These are phyloP conservation scores for Sindora glabra DNA, from an alignment of 306 rosid genomes.

Conservation along the genomic window DNA sequence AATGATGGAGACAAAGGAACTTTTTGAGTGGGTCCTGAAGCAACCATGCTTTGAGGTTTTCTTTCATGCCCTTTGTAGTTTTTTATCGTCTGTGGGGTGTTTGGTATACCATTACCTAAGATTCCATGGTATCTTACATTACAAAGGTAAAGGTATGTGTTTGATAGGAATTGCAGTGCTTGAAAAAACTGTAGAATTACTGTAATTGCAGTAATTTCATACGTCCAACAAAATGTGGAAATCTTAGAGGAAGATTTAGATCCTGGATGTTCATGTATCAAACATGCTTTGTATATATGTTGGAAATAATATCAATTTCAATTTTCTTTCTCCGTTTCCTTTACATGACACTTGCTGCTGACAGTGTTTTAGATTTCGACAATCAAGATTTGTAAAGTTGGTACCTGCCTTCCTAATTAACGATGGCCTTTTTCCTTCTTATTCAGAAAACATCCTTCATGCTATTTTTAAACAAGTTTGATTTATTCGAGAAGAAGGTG, in stretches of 20 bases:
- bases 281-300: background rate
- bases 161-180: no score
- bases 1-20: slow-evolving; percentile 95
- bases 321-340: background rate
- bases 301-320: background rate
- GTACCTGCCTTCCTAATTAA: slow-evolving; percentile 1
- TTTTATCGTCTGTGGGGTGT: no score
- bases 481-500: slow-evolving; percentile 91
- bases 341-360: slow-evolving; percentile 3
- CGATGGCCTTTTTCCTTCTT: slow-evolving; percentile 14
- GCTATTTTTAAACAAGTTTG: slow-evolving; percentile 94
- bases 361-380: background rate
- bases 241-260: no score
- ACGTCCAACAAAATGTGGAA: no score
- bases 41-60: slow-evolving; percentile 95
- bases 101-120: no score
- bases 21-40: slow-evolving; percentile 92
- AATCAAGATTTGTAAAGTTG: background rate
- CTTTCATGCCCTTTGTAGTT: slow-evolving; percentile 16
- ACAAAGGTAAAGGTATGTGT: no score
- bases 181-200: no score
- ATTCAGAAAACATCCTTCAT: slow-evolving; percentile 94
- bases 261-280: no score
- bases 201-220: no score
- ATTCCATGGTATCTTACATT: no score